Percentiles rank a stretch among this genome's conserved stretches.
phyloP scores from a whole-genome alignment of 257 asterid genomes.

The Handroanthus guayacan region DNA sequence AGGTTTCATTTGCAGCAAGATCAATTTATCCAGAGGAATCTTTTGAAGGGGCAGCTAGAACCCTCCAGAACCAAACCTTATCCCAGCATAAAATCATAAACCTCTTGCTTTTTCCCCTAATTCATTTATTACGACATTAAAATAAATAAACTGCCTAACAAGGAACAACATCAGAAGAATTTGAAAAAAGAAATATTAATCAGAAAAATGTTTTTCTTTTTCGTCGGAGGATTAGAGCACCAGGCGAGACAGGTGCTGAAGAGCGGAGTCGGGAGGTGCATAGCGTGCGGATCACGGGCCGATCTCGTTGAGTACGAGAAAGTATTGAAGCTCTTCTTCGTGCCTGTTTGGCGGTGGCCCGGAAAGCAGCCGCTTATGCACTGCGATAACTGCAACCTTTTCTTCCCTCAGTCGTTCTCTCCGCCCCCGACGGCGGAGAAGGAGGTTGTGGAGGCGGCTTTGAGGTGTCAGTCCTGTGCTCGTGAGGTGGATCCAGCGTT shows the following conservation, averaged over 20 bases:
- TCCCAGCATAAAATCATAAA: too few species aligned
- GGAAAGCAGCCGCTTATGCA: slow-evolving; percentile 71
- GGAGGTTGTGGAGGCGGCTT: too few species aligned
- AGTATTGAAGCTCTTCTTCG: slow-evolving; percentile 76
- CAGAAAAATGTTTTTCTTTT: slow-evolving; percentile 73
- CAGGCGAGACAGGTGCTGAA: slow-evolving; percentile 71
- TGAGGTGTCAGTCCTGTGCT: slow-evolving; percentile 49
- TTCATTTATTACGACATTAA: too few species aligned
- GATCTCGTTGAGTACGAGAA: slow-evolving; percentile 87
- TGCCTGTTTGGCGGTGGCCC: slow-evolving; percentile 89
- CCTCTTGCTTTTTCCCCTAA: too few species aligned
- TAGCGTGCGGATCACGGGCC: slow-evolving; percentile 75
- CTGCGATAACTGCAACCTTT: slow-evolving; percentile 67
- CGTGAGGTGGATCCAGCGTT: slow-evolving; percentile 51
- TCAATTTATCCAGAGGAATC: too few species aligned
- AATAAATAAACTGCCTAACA: too few species aligned
- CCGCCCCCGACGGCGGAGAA: slow-evolving; percentile 28
- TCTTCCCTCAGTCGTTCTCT: slow-evolving; percentile 58
- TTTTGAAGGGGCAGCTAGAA: too few species aligned
- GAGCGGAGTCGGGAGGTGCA: slow-evolving; percentile 71
- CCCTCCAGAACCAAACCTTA: too few species aligned
- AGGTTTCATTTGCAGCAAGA: too few species aligned
- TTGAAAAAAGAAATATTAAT: background rate
- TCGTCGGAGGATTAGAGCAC: slow-evolving; percentile 78
- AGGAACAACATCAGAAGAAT: background rate